Base-by-base conservation (phyloP, 768 basidiomycete genomes). In the Panaeolus cyanescens region DNA sequence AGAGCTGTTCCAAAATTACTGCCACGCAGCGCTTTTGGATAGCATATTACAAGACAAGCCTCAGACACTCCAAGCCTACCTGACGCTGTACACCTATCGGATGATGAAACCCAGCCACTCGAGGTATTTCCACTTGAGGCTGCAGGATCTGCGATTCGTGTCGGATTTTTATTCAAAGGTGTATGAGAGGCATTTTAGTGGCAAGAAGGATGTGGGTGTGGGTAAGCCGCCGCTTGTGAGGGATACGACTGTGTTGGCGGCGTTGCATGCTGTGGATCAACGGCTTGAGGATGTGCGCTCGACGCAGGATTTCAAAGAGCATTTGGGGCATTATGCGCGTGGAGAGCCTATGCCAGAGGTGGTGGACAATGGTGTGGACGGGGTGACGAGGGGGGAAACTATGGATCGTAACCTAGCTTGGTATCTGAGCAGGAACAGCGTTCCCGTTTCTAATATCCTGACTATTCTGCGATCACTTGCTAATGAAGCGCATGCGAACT, bases 1-100 rank as follows among this genome's bases (percentile, higher is more conserved):
- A 66, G 80, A 79, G 42, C 70, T 86, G 9, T 87, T 92, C 70
- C 84, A 87, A 61, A 80, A 80, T 9, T 95, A 91, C 65, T 89
- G 91, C 65, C 87, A 91, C 65, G 91, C 92, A 0, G 82, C 84
- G 30, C 73, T 95, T 12, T 80, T 95, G 40, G 96, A 98, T 71
- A 90, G 92, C 74, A 90, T 98, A 55, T 77, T 95, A n/a, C 88
- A 92, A 70, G 95, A 96, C 74, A 97, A 96, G 70, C 87, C 90
- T 12, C 84, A 87, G 60, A 88, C 91, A 0, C 74, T 96, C 3
- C 87, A 90, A 65, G 81, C 89, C 0, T 90, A 94, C 69, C 77
- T 95, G 2, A 85, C 85, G 1, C 70, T 95, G 30, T 92, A 88
- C 69, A 82, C 79, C 54, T 87, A 87, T 66, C 87, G 91, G 60